A percentile compares a stretch with the other conserved stretches of the same genome.
phyloP scores from a whole-genome alignment of 2,329 filamentous ascomycete species.

The Coniosporium tulheliwenetii region DNA sequence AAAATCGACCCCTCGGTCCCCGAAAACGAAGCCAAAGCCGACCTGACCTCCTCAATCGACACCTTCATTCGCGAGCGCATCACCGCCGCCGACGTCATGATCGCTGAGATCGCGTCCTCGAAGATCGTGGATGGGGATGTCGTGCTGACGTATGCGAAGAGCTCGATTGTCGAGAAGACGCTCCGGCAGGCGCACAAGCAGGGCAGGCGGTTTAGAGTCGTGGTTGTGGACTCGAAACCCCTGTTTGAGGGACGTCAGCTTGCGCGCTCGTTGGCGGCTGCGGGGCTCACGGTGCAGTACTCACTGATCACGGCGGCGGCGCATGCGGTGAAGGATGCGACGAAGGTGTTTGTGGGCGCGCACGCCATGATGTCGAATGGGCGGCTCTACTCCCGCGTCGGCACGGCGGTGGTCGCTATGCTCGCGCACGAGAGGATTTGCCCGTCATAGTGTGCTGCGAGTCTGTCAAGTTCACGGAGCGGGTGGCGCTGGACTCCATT shows the following conservation, averaged over 20 bases:
- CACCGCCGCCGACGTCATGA: conserved; percentile 71
- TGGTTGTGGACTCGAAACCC: conserved; percentile 65
- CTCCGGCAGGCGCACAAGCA: conserved; percentile 53
- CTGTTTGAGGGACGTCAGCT: conserved; percentile 56
- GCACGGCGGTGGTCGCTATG: conserved; percentile 76
- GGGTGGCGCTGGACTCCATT: conserved; percentile 80
- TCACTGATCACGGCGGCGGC: conserved; percentile 63
- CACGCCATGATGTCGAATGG: conserved; percentile 96
- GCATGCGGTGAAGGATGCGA: conserved; percentile 54
- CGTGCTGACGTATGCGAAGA: conserved; percentile 75
- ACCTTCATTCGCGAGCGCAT: conserved; percentile 83
- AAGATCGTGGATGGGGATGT: conserved; percentile 69
- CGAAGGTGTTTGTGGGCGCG: conserved; percentile 68
- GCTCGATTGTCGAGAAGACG: conserved; percentile 70
- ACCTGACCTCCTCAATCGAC: conserved; percentile 69
- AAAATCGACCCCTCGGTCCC: conserved; percentile 76
- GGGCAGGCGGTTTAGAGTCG: conserved; percentile 67
- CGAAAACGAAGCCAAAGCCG: conserved; percentile 66
- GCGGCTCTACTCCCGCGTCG: conserved; percentile 71
- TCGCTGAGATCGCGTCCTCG: conserved; percentile 57
- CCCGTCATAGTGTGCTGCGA: conserved; percentile 85
- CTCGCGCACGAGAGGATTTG: conserved; percentile 60
- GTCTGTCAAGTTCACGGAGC: conserved; percentile 85
- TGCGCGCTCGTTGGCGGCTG: conserved; percentile 52
- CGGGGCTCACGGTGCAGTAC: conserved; percentile 67